phyloP scores from a whole-genome alignment of 352 stramenopile genomes.

The Pythium biforme region DNA sequence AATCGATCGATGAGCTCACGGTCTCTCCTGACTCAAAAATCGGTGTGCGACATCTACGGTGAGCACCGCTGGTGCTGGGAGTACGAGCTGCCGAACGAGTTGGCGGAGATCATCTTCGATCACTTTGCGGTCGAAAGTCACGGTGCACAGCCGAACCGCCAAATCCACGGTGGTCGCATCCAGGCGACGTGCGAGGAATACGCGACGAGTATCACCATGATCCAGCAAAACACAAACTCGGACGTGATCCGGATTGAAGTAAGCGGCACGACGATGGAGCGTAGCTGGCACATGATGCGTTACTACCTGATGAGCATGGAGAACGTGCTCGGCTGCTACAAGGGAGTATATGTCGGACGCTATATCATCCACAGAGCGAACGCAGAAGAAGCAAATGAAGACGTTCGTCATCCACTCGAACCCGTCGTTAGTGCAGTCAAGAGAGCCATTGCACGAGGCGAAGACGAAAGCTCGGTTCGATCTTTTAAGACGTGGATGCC shows the following conservation, averaged over 20 bases:
- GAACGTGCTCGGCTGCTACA: slow-evolving; percentile 21
- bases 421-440: background rate
- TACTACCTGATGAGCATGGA: slow-evolving; percentile 24
- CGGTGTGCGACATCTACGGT: background rate
- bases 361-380: background rate
- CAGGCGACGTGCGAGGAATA: slow-evolving; percentile 12
- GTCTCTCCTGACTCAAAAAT: background rate
- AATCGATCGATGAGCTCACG: too few relatives aligned
- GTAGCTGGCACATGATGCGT: slow-evolving; percentile 7
- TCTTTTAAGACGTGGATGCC: slow-evolving; percentile 16
- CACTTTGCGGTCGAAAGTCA: slow-evolving; percentile 32
- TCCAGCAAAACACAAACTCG: background rate
- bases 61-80: slow-evolving; percentile 29
- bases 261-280: background rate
- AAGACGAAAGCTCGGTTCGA: background rate
- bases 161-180: slow-evolving; percentile 3
- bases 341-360: background rate
- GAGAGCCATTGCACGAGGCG: background rate
- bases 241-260: slow-evolving; percentile 21
- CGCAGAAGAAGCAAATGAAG: background rate
- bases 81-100: slow-evolving; percentile 25
- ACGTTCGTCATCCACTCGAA: background rate
- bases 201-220: slow-evolving; percentile 8
- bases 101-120: slow-evolving; percentile 32
- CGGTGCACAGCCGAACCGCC: slow-evolving; percentile 11